Percentiles rank a stretch among this genome's conserved stretches.
These are phyloP conservation scores for Wickerhamiella qilinensis DNA, from an alignment of 805 yeast genomes.

Conservation along the genomic window DNA sequence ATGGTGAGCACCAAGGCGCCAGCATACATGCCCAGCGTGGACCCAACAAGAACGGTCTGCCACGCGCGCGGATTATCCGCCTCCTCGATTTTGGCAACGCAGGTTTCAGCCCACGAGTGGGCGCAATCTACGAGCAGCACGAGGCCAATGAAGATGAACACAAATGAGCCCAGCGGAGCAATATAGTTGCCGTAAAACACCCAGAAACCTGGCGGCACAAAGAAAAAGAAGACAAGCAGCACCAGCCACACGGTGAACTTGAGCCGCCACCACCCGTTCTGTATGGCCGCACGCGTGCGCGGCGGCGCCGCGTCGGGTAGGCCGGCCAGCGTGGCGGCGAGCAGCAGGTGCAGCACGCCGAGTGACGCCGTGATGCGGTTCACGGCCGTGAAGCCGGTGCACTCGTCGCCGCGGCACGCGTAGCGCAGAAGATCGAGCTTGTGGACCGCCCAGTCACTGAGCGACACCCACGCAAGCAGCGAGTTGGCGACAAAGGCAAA, in stretches of 20 bases:
- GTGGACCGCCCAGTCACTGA: conserved; percentile 61
- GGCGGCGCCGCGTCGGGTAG: conserved; percentile 33
- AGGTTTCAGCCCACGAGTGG: conserved; percentile 96
- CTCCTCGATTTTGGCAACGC: conserved; percentile 77
- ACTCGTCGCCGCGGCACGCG: conserved; percentile 66
- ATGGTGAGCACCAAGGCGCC: conserved; percentile 58
- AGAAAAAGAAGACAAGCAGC: conserved; percentile 45
- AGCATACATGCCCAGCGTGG: conserved; percentile 73
- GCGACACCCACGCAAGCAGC: conserved; percentile 78
- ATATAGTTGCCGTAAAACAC: conserved; percentile 82
- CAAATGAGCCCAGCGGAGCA: conserved; percentile 67
- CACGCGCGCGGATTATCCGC: conserved; percentile 46
- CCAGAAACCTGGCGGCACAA: conserved; percentile 77
- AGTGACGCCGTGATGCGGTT: conserved; percentile 80
- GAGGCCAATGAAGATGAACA: conserved; percentile 79
- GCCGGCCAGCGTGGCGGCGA: conserved; percentile 53
- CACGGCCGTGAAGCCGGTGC: conserved; percentile 91
- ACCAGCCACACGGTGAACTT: conserved; percentile 47
- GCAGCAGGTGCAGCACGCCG: conserved; percentile 56
- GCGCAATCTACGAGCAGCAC: conserved; percentile 90
- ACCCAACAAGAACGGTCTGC: conserved; percentile 69
- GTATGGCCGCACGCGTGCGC: conserved; percentile 66
- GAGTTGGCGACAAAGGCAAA: conserved; percentile 60
- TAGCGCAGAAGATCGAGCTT: conserved; percentile 56
- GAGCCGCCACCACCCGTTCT: conserved; percentile 82